Evolutionary conservation across 768 basidiomycete species (phyloP).

Genomic region (Podaxis sp.): DNA sequence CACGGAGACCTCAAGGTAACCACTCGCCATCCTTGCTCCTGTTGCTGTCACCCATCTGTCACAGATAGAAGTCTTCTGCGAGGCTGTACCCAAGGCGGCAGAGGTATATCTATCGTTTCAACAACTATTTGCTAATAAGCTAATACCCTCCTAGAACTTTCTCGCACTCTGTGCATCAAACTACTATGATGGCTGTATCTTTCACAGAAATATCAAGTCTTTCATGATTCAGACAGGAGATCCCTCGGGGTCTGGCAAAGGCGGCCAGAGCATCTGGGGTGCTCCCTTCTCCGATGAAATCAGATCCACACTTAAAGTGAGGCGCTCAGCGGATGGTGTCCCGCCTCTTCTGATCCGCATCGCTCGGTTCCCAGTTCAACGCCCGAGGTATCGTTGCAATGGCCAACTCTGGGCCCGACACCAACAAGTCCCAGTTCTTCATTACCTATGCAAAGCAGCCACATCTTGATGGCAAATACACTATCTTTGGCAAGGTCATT

Average conservation of each 20-base stretch:
- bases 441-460: slow-evolving; percentile 90
- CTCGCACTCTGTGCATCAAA: slow-evolving; percentile 90
- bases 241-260: slow-evolving; percentile 88
- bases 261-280: slow-evolving; percentile 97
- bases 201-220: slow-evolving; percentile 92
- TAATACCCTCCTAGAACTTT: slow-evolving; percentile 68
- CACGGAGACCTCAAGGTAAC: slow-evolving; percentile 91
- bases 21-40: slow-evolving; percentile 5
- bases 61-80: slow-evolving; percentile 96
- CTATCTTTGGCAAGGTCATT: slow-evolving; percentile 97
- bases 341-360: slow-evolving; percentile 22
- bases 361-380: slow-evolving; percentile 69
- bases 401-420: slow-evolving; percentile 94
- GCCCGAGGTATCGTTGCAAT: slow-evolving; percentile 93
- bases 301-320: slow-evolving; percentile 89
- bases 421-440: slow-evolving; percentile 92
- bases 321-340: slow-evolving; percentile 17
- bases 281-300: slow-evolving; percentile 90
- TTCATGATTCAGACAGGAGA: slow-evolving; percentile 98
- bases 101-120: slow-evolving; percentile 53
- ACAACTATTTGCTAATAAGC: slow-evolving; percentile 12
- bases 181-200: slow-evolving; percentile 80
- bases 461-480: slow-evolving; percentile 92
- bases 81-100: slow-evolving; percentile 91
- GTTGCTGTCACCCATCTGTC: neutral